Base-by-base conservation (phyloP, 768 basidiomycete genomes). In the Suillus subalutaceus region DNA sequence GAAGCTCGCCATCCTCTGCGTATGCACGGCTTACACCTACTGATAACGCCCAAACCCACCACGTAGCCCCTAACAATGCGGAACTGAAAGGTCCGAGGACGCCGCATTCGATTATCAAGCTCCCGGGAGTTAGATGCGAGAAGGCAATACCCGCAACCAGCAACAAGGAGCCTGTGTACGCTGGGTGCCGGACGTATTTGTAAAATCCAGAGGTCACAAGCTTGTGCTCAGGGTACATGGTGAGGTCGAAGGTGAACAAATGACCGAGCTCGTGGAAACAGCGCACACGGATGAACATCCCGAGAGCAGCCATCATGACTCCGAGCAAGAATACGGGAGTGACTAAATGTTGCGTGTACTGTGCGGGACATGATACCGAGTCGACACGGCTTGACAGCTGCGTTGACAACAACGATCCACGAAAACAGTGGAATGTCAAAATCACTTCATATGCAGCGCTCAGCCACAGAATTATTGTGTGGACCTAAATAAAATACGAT, bases 171-270 rank as follows among this genome's bases (percentile, higher is more conserved):
- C 86, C 85, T 0, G 84, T 82, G 72, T 86, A 86, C 0, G 85
- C 80, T 20, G 86, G 86, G 73, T 87, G 86, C 8, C 86, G 83
- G 62, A 86, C 86, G 65, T 82, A 81, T 7, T 74, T 65, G 71
- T 87, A 87, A 65, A 80, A 83, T 23, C 85, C 81, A n/a, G 74
- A 72, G 3, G 85, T 86, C 67, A 87, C 75, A 55, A 87, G 79
- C 58, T 74, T 79, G 75, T 88, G 87, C 40, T 77, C 73, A 2
- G 85, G 84, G 63, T 83, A 84, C 50, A 88, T 73, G 56, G 85
- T 85, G 58, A 88, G 80, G 70, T 87, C 86, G 72, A 87, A 88
- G 0, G 86, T 87, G 77, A 88, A 88, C 64, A 86, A 74, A 2
- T 79, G 72, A 2, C 86, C 86, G 26, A 88, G 83, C 30, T 83